Evolutionary conservation across 352 stramenopile species (phyloP), one percentile per base, ranked within the genome.

Genomic region (Globisporangium iwayamae): DNA sequence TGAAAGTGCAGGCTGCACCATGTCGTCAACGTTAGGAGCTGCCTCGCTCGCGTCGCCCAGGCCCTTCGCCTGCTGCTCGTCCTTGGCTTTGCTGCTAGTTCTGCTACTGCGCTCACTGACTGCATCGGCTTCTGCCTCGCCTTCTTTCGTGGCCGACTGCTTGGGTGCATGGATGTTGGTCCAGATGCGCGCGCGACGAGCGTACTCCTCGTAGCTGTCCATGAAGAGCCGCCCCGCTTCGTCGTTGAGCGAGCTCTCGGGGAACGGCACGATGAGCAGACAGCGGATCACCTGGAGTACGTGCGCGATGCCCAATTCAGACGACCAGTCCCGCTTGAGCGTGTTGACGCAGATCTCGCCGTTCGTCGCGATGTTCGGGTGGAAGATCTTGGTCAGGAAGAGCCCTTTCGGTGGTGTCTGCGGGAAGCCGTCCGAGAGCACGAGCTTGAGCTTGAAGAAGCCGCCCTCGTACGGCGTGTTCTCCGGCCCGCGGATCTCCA

Each of bases 321-420:
- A 72, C 16, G 89, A 95, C 98, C 98, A 99, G 76, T 99, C 97
- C 63, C 96, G 97, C 80, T 99, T 99, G 39, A 99, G 86, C 36
- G 97, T 99, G 73, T 99, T 99, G 25, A 99, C 98, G 69, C 98
- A 99, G 78, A 99, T 99, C 43, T 98, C 97, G 43, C 97, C 97
- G 28, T 92, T 98, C 13, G 82, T 92, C 22, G 96, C 96, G 22
- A 99, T 97, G 78, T 99, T 99, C 0, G 98, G 98, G 74, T 99
- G 98, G 78, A 98, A 99, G 58, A 99, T 99, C 84, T 99, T 99
- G 39, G 97, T 99, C 22, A 99, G 74, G 68, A 99, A 99, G 63
- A 98, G 95, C 34, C 96, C 89, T 58, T 89, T 89, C 9, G 91
- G 91, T 20, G 91, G 90, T 53, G 88, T 74, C 36, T 86, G 73